These are phyloP conservation scores for Zopfochytrium polystomum DNA, from an alignment of 371 early-diverging fungal genomes.

Conservation along the genomic window DNA sequence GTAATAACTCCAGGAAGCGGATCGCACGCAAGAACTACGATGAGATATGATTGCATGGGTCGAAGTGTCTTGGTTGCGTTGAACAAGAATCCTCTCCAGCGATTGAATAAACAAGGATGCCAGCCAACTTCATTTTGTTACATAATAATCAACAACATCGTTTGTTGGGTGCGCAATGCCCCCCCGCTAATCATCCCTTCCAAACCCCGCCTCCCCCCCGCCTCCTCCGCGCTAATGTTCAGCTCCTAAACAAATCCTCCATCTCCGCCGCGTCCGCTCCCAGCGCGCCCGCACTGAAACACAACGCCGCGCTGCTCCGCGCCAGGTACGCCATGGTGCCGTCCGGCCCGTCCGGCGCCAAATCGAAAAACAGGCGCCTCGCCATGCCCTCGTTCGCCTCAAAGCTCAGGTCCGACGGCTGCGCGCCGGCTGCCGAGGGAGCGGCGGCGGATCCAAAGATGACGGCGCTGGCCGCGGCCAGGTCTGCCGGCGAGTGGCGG, in stretches of 20 bases:
- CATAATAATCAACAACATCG: too few species aligned
- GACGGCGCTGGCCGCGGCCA: not conserved
- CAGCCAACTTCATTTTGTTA: too few species aligned
- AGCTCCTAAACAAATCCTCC: too few species aligned
- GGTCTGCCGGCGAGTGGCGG: conserved; percentile 28
- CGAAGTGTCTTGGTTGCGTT: too few species aligned
- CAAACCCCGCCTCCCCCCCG: too few species aligned
- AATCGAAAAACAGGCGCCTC: conserved; percentile 72
- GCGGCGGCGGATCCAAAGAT: not conserved
- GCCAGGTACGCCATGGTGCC: conserved; percentile 70
- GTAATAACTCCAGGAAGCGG: conserved; percentile 1
- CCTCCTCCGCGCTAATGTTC: too few species aligned
- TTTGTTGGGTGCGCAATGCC: too few species aligned
- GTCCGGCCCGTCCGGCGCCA: conserved; percentile 65
- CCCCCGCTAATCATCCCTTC: too few species aligned
- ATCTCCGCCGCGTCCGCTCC: too few species aligned
- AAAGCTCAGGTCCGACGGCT: not conserved
- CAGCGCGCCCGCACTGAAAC: conserved; percentile 36
- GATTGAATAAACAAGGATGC: too few species aligned
- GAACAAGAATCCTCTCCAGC: too few species aligned
- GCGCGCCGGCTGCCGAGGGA: not conserved
- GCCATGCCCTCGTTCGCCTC: conserved; percentile 56
- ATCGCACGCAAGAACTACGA: conserved; percentile 11
- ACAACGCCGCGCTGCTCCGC: conserved; percentile 30
- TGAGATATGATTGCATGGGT: conserved; percentile 8